A percentile compares a stretch with the other conserved stretches of the same genome.
Conservation (phyloP, 2,329 filamentous ascomycete genomes). For the Epichloe festucae region DNA sequence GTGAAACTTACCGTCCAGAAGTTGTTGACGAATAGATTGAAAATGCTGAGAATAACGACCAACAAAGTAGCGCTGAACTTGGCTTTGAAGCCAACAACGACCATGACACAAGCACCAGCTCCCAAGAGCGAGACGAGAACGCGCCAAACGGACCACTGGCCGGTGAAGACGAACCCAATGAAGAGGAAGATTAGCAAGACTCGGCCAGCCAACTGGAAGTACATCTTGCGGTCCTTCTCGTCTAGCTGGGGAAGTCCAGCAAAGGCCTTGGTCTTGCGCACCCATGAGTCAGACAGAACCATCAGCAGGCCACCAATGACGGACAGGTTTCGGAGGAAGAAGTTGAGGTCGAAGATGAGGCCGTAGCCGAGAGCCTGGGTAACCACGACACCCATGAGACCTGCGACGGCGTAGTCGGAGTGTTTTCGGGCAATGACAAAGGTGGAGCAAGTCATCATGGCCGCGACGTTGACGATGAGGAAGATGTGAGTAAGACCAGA, state of each 20-base stretch:
- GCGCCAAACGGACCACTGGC: conserved; percentile 82
- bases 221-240: conserved; percentile 99
- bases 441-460: conserved; percentile 70
- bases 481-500: conserved; percentile 83
- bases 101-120: conserved; percentile 90
- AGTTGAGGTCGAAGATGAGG: conserved; percentile 97
- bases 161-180: conserved; percentile 89
- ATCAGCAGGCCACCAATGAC: conserved; percentile 95
- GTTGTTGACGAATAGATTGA: conserved; percentile 97
- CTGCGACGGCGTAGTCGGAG: conserved; percentile 83
- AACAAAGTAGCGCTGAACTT: conserved; percentile 96
- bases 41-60: conserved; percentile 87
- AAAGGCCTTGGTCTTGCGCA: conserved; percentile 93
- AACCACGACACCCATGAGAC: conserved; percentile 81
- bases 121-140: conserved; percentile 75
- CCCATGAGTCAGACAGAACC: conserved; percentile 97
- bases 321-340: conserved; percentile 97
- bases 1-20: conserved; percentile 81
- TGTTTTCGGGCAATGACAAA: conserved; percentile 87
- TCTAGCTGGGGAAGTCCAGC: conserved; percentile 87
- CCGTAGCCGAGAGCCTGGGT: conserved; percentile 94
- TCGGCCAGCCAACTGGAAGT: conserved; percentile 94
- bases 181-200: conserved; percentile 97
- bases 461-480: conserved; percentile 77
- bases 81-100: conserved; percentile 98